Evolutionary conservation across 2,329 filamentous ascomycete genomes (phyloP).

Genomic region (Biscogniauxia mediterranea): DNA sequence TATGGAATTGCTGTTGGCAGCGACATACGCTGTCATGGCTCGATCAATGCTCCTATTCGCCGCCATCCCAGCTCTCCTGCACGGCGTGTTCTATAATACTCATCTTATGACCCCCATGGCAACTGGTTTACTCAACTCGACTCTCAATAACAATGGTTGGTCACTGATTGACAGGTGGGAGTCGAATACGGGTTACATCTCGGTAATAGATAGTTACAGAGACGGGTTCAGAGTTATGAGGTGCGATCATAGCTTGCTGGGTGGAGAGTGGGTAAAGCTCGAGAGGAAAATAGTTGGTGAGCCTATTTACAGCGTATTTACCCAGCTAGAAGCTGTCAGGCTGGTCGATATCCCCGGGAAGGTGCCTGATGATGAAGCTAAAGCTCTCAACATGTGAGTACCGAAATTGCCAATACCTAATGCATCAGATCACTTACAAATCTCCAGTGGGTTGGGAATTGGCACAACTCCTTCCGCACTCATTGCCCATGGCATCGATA

Average conservation of each 20-base stretch:
- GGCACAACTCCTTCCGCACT: constrained; percentile 87
- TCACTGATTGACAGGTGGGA: constrained; percentile 77
- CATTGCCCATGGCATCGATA: constrained; percentile 83
- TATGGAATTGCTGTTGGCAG: constrained; percentile 66
- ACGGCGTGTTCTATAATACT: constrained; percentile 69
- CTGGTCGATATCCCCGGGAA: constrained; percentile 63
- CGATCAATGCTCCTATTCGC: constrained; percentile 68
- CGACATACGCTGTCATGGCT: constrained; percentile 62
- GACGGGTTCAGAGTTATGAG: constrained; percentile 77
- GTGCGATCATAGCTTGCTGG: constrained; percentile 91
- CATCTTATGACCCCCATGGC: constrained; percentile 65
- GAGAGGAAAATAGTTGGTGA: constrained; percentile 63
- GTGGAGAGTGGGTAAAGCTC: constrained; percentile 78
- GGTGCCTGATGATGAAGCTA: constrained; percentile 63
- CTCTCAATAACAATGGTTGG: constrained; percentile 65
- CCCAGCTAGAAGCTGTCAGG: constrained; percentile 88
- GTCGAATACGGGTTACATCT: constrained; percentile 88
- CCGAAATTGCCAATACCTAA: background rate
- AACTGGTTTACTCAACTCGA: constrained; percentile 62
- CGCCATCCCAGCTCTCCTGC: constrained; percentile 69
- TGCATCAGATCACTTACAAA: constrained; percentile 19
- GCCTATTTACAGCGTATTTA: constrained; percentile 94
- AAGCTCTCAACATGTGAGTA: constrained; percentile 80
- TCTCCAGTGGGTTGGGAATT: constrained; percentile 76
- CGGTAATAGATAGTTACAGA: constrained; percentile 74